Evolutionary conservation across 176 grass and related monocot genomes (phyloP), one percentile per base, ranked within the genome.

Genomic region (Rhynchospora tenuis): DNA sequence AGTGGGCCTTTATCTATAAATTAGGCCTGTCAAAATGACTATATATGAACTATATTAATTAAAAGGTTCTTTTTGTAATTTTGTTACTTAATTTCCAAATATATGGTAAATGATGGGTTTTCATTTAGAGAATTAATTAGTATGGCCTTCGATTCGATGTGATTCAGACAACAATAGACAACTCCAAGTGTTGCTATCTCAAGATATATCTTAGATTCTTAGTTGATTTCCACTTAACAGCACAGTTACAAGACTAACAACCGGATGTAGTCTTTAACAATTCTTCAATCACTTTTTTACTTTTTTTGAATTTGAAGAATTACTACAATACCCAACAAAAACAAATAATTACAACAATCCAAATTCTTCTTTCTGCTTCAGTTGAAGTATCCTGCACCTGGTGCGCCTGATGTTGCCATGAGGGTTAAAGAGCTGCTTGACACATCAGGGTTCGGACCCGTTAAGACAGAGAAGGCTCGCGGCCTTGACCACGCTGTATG

Each of bases 401-500:
- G 94, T 17, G 92, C 94, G 0, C 91, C 94, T 5, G 80, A 92
- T 5, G 16, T 97, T 22, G 92, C 94, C 23, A 80, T 57, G 87
- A 87, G 70, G 64, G 88, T 91, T 17, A 94, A 88, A 4, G 86
- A 80, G 31, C 92, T 97, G 9, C 80, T 97, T 19, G 86, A 92
- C 58, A 71, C 86, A 48, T 85, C 83, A 50, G 92, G 92, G 11
- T 92, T 94, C 38, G 90, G 92, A 72, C 88, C 79, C 7, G 88
- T 97, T 19, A 81, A 89, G 83, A 84, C 90, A 28, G 88, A 97
- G 12, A 84, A 71, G 20, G 65, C 48, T 12, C 94, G 88, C 20
- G 88, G 94, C 3, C 94, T 97, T 22, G 94, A 97, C 90, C 90
- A 97, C 70, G 94, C 88, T 52, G 91, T 90, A 5, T 97, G 94